Percentiles rank a stretch among this genome's conserved stretches.
phyloP scores from a whole-genome alignment of 163 green algal genomes.

The Coccomyxa subellipsoidea region DNA sequence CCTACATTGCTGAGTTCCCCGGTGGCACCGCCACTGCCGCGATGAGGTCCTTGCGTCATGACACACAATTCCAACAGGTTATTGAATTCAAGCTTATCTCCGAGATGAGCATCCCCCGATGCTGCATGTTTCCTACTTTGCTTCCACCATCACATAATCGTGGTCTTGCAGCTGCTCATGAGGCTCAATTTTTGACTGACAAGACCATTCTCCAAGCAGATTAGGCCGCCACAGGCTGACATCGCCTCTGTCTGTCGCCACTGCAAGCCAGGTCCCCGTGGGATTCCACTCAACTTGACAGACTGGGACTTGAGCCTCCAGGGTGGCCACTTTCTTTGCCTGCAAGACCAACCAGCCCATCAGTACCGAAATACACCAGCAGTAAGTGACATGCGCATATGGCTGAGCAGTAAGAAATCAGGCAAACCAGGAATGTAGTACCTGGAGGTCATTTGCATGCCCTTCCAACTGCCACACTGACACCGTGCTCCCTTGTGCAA shows the following conservation, averaged over 20 bases:
- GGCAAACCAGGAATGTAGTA: neutral
- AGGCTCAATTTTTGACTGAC: neutral
- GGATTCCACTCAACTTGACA: conserved; percentile 5
- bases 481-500: neutral
- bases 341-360: neutral
- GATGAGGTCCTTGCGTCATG: no score
- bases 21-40: no score
- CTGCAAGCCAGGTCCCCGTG: neutral
- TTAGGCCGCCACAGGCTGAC: neutral
- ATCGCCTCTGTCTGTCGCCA: neutral
- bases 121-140: neutral
- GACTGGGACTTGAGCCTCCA: neutral
- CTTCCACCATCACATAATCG: neutral
- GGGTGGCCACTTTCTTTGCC: neutral
- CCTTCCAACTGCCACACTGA: neutral
- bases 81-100: no score
- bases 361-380: neutral
- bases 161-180: neutral
- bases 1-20: no score
- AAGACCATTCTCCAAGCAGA: neutral
- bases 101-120: neutral
- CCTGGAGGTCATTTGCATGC: neutral
- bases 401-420: neutral
- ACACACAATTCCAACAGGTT: no score
- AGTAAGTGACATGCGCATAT: neutral